phyloP scores from a whole-genome alignment of 164 flowering plant genomes.

The Berberis vulgaris region DNA sequence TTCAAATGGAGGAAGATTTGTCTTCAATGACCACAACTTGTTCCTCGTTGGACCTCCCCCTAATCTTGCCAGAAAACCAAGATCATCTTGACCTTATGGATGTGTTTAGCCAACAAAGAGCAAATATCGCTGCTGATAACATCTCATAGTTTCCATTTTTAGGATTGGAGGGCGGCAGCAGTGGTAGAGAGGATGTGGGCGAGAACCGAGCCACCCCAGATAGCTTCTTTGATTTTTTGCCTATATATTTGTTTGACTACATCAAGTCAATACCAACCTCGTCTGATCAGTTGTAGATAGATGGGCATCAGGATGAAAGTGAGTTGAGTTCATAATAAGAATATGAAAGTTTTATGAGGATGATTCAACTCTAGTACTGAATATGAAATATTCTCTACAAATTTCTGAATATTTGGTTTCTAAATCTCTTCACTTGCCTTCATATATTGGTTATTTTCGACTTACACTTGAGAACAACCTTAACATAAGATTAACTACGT shows the following conservation, averaged over 20 bases:
- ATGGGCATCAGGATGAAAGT: neutral
- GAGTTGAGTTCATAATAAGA: neutral
- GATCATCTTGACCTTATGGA: slow-evolving; percentile 24
- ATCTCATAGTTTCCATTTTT: slow-evolving; percentile 1
- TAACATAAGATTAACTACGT: too few species aligned
- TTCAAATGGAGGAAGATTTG: too few species aligned
- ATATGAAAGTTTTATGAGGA: too few species aligned
- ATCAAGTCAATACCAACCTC: slow-evolving; percentile 28
- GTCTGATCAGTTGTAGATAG: slow-evolving; percentile 16
- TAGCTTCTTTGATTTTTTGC: slow-evolving; percentile 65
- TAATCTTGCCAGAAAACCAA: slow-evolving; percentile 30
- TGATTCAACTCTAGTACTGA: too few species aligned
- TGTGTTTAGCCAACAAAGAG: slow-evolving; percentile 18
- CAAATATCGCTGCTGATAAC: slow-evolving; percentile 9
- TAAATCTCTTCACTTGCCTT: too few species aligned
- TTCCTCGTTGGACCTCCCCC: slow-evolving; percentile 14
- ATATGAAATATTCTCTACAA: too few species aligned
- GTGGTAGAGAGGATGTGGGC: slow-evolving; percentile 6
- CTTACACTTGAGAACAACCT: too few species aligned
- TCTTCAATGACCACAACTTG: slow-evolving; percentile 1
- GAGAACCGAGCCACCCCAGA: slow-evolving; percentile 29
- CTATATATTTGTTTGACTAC: slow-evolving; percentile 35
- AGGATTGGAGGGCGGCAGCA: slow-evolving; percentile 8
- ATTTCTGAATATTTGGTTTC: too few species aligned
- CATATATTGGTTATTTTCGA: too few species aligned